Conservation (phyloP, 2,329 filamentous ascomycete genomes). For the Cyphellophora europaea region DNA sequence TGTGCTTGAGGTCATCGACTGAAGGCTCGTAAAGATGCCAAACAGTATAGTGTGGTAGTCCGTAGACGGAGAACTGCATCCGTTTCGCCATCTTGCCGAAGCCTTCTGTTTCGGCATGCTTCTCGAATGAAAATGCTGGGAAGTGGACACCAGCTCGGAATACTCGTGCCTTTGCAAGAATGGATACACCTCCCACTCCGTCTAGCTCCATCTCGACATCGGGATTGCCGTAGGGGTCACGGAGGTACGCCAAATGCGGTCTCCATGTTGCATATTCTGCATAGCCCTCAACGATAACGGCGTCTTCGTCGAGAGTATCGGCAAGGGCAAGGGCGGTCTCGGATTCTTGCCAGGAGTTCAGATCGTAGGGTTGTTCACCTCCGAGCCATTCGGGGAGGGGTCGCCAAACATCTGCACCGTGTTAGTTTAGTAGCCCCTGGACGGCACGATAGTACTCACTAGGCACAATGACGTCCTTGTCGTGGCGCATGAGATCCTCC, state of each 20-base stretch:
- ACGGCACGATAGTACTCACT: slow-evolving; percentile 54
- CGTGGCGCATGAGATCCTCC: slow-evolving; percentile 96
- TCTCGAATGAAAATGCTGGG: slow-evolving; percentile 96
- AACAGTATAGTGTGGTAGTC: slow-evolving; percentile 93
- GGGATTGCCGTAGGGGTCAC: slow-evolving; percentile 92
- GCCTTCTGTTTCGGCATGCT: slow-evolving; percentile 95
- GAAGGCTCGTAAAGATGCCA: slow-evolving; percentile 99
- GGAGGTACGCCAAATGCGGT: slow-evolving; percentile 89
- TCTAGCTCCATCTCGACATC: slow-evolving; percentile 99
- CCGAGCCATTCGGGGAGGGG: slow-evolving; percentile 98
- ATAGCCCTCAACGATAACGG: slow-evolving; percentile 97
- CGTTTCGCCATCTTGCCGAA: slow-evolving; percentile 99
- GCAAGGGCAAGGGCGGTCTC: slow-evolving; percentile 90
- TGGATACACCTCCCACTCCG: slow-evolving; percentile 84
- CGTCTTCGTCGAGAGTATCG: slow-evolving; percentile 92
- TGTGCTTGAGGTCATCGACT: slow-evolving; percentile 91
- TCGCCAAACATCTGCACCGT: slow-evolving; percentile 80
- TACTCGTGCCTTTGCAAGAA: slow-evolving; percentile 88
- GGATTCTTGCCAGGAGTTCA: slow-evolving; percentile 99
- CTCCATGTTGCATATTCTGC: slow-evolving; percentile 98
- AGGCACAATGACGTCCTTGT: slow-evolving; percentile 96
- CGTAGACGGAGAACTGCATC: slow-evolving; percentile 92
- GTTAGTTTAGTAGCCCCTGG: slow-evolving; percentile 1
- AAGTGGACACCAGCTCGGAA: slow-evolving; percentile 95
- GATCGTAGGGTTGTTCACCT: slow-evolving; percentile 93